Evolutionary conservation across 495 filamentous ascomycete genomes (phyloP), one percentile per base, ranked within the genome.

Genomic region (Glarea lozoyensis): DNA sequence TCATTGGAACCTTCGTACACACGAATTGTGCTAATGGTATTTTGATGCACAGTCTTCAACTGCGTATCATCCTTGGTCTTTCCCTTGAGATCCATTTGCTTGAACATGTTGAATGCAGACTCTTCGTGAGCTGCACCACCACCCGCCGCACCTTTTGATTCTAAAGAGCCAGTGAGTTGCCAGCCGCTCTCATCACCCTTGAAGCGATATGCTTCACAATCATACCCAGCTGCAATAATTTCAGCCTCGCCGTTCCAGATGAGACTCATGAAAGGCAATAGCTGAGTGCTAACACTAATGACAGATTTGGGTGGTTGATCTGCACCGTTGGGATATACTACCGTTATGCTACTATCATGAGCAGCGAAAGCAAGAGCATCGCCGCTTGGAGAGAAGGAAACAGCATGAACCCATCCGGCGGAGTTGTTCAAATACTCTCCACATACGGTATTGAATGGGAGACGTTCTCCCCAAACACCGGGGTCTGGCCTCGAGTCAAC

Each of bases 371-470:
- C 92, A 13, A 98, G 76, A 7, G 82, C 85, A 56, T 96, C 75
- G 21, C 92, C 92, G 49, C 82, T 87, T 1, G 92, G 93, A 11
- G 87, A 93, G 64, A 98, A 98, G 4, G 75, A 78, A 21, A 88
- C 82, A 15, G 83, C 78, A 62, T 98, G 93, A 10, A 98, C 78
- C 92, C 92, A 98, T 4, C 93, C 92, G 18, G 90, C 92, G 1
- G 88, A 93, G 58, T 88, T 88, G 50, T 98, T 98, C 46, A 92
- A 59, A 54, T 77, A 98, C 65, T 97, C 93, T 41, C 93, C 92
- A 58, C 93, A 98, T 40, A 97, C 88, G 4, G 92, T 97, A 59
- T 94, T 94, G 73, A 97, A 97, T 16, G 93, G 93, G 42, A 97
- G 65, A 22, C 88, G 69, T 68, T 98, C 92, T 30, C 92, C 92